A percentile compares a stretch with the other conserved stretches of the same genome.
These are phyloP conservation scores for Boletus sp. DNA, from an alignment of 768 basidiomycete genomes.

Conservation along the genomic window DNA sequence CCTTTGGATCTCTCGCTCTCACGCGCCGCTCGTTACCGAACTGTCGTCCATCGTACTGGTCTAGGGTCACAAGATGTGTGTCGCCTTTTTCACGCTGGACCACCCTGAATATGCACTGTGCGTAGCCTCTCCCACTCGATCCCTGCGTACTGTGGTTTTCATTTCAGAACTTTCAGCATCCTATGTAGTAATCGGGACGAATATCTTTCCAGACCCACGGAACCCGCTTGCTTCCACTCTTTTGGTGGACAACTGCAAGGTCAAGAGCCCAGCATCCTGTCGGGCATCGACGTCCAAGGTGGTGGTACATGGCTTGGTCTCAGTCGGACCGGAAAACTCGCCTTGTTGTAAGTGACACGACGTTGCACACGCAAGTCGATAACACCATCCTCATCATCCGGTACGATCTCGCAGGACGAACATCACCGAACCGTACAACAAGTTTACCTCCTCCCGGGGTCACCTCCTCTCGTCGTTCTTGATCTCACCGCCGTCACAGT, in stretches of 20 bases:
- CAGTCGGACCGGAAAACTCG: conserved; percentile 60
- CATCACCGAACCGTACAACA: conserved; percentile 65
- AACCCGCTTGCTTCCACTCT: conserved; percentile 63
- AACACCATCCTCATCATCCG: not conserved
- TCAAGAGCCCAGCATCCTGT: conserved; percentile 48
- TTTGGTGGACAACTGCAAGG: conserved; percentile 41
- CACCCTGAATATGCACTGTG: conserved; percentile 80
- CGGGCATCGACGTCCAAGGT: conserved; percentile 68
- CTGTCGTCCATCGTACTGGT: not conserved
- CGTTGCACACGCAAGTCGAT: not conserved
- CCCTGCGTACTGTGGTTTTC: not conserved
- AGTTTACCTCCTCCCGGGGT: conserved; percentile 63
- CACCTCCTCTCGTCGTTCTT: conserved; percentile 67
- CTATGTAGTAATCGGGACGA: conserved; percentile 80
- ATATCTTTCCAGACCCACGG: conserved; percentile 62
- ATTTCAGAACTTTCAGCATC: conserved; percentile 47
- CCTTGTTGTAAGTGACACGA: conserved; percentile 57
- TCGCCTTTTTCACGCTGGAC: conserved; percentile 74
- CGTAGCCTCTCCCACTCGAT: conserved; percentile 16
- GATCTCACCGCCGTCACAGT: conserved; percentile 44
- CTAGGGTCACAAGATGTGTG: conserved; percentile 55
- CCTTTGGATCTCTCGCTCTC: not conserved
- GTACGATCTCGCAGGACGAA: conserved; percentile 60
- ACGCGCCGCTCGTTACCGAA: not conserved
- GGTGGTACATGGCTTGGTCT: conserved; percentile 87